A percentile compares a stretch with the other conserved stretches of the same genome.
These are phyloP conservation scores for Phytophthora crassamura DNA, from an alignment of 352 stramenopile species.

Conservation along the genomic window DNA sequence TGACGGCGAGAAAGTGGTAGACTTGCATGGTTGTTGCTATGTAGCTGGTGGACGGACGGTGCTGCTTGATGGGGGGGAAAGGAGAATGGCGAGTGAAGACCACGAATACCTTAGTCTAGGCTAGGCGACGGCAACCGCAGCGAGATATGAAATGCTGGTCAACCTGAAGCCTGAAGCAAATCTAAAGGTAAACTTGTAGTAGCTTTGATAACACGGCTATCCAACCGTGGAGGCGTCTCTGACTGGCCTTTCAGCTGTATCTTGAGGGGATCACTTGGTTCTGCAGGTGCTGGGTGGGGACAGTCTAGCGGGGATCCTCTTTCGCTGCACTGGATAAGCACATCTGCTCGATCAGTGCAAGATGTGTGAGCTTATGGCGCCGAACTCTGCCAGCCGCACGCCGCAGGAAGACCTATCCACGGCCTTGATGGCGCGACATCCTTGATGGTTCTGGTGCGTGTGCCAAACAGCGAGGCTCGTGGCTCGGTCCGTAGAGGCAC, in stretches of 20 bases:
- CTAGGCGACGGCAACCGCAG: no score
- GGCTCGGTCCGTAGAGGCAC: no score
- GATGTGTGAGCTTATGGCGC: conserved; percentile 18
- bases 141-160: no score
- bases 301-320: neutral
- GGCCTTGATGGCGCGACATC: neutral
- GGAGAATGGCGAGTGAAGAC: conserved; percentile 18
- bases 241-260: conserved; percentile 19
- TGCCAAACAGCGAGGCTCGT: no score
- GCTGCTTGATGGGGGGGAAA: conserved; percentile 12
- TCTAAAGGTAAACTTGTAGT: neutral
- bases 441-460: no score
- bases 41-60: neutral
- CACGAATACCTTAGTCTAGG: conserved; percentile 2
- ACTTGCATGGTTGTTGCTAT: conserved; percentile 26
- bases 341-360: neutral
- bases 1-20: conserved; percentile 10
- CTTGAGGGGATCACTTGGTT: conserved; percentile 15
- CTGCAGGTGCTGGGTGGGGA: conserved; percentile 14
- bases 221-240: conserved; percentile 14
- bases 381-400: conserved; percentile 17
- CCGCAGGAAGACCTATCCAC: conserved; percentile 26
- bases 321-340: conserved; percentile 11
- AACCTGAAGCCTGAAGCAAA: neutral
- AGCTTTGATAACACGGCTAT: conserved; percentile 18